A percentile compares a stretch with the other conserved stretches of the same genome.
Evolutionary conservation across 1,284 basidiomycete genomes (phyloP).

Genomic region (Tilletiopsis washingtonensis): DNA sequence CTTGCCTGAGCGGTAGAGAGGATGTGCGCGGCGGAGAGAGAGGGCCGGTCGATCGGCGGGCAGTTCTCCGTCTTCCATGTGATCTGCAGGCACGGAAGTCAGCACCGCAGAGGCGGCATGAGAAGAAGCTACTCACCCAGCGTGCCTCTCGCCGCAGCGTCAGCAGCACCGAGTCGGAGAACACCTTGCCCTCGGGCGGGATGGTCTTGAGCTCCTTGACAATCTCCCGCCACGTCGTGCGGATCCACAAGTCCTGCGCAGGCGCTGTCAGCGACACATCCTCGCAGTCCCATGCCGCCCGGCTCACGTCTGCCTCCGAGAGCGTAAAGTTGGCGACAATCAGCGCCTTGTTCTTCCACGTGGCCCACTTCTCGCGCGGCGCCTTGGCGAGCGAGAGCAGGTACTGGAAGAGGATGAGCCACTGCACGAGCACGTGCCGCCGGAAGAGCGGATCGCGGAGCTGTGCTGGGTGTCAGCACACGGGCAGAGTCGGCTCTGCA

Average conservation of each 20-base stretch:
- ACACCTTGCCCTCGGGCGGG: conserved; percentile 25
- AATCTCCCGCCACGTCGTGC: conserved; percentile 36
- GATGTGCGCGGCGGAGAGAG: conserved; percentile 18
- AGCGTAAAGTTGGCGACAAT: conserved; percentile 17
- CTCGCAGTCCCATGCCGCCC: background rate
- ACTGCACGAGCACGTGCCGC: conserved; percentile 79
- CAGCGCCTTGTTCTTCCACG: conserved; percentile 39
- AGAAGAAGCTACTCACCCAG: too few species aligned
- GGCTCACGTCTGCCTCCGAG: conserved; percentile 24
- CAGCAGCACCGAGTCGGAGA: conserved; percentile 29
- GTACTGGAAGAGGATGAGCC: conserved; percentile 72
- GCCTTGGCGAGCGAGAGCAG: conserved; percentile 66
- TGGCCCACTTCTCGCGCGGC: conserved; percentile 59
- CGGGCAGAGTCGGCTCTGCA: too few species aligned
- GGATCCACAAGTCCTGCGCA: conserved; percentile 20
- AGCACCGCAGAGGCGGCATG: too few species aligned
- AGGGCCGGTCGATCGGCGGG: conserved; percentile 35
- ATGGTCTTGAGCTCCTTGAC: conserved; percentile 19
- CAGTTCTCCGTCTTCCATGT: conserved; percentile 41
- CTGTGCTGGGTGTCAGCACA: too few species aligned
- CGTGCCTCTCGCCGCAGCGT: conserved; percentile 28
- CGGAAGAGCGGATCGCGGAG: conserved; percentile 80
- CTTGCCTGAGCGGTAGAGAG: conserved; percentile 16
- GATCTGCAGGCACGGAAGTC: too few species aligned
- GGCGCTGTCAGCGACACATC: background rate